phyloP scores from a whole-genome alignment of 805 yeast species.

The Jamesozyma lodderae region DNA sequence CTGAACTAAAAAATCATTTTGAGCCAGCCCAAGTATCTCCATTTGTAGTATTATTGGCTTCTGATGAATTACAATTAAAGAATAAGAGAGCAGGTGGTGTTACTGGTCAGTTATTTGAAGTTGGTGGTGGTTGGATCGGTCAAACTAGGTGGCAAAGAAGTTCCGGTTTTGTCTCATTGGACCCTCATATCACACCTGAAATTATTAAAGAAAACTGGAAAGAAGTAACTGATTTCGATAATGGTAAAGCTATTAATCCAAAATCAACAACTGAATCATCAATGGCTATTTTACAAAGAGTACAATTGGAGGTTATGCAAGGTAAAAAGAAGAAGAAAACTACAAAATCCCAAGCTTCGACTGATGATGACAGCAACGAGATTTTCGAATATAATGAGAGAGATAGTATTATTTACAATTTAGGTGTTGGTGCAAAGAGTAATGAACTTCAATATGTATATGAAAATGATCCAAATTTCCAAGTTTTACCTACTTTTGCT shows the following conservation, averaged over 20 bases:
- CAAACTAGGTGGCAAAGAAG: slow-evolving; percentile 93
- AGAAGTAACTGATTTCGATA: slow-evolving; percentile 54
- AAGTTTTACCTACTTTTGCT: slow-evolving; percentile 82
- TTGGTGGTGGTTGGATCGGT: slow-evolving; percentile 96
- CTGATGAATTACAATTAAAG: slow-evolving; percentile 49
- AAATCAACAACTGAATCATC: slow-evolving; percentile 63
- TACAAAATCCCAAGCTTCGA: slow-evolving; percentile 22
- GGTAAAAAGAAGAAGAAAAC: not conserved
- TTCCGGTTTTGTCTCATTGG: slow-evolving; percentile 63
- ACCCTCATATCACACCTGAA: slow-evolving; percentile 47
- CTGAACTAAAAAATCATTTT: slow-evolving; percentile 64
- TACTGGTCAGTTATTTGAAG: slow-evolving; percentile 79
- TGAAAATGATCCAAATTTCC: slow-evolving; percentile 70
- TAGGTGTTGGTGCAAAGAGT: slow-evolving; percentile 80
- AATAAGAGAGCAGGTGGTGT: slow-evolving; percentile 32
- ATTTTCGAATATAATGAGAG: slow-evolving; percentile 52
- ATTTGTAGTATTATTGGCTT: slow-evolving; percentile 66
- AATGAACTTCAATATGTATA: slow-evolving; percentile 69
- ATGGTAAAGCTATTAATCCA: slow-evolving; percentile 42
- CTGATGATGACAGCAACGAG: slow-evolving; percentile 31
- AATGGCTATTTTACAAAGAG: slow-evolving; percentile 63
- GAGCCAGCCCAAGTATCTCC: slow-evolving; percentile 91
- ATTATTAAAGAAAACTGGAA: slow-evolving; percentile 59
- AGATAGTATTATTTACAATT: slow-evolving; percentile 74
- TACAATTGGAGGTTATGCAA: slow-evolving; percentile 32